A percentile compares a stretch with the other conserved stretches of the same genome.
Conservation (phyloP, 2,329 filamentous ascomycete genomes). For the Aureobasidium namibiae region DNA sequence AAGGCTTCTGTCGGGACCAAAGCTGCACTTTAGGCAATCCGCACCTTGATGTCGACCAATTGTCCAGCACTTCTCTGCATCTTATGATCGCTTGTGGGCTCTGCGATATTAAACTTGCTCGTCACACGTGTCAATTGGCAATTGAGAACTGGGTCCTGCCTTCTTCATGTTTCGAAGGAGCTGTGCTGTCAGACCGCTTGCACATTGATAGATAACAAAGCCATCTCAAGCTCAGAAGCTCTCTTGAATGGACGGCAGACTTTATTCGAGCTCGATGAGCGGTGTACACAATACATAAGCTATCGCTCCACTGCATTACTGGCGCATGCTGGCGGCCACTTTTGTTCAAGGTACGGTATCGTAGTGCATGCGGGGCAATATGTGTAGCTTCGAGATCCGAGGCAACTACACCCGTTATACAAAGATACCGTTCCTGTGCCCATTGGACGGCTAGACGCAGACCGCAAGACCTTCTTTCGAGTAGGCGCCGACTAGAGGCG, state of each 20-base stretch:
- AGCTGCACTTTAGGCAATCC: neutral
- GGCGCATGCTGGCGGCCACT: neutral
- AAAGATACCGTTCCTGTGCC: neutral
- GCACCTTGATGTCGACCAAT: neutral
- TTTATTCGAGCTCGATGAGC: slow-evolving; percentile 7
- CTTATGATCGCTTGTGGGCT: neutral
- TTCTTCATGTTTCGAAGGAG: neutral
- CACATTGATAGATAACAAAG: neutral
- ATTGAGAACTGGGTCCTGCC: too few species aligned
- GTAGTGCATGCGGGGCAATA: neutral
- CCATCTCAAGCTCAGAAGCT: neutral
- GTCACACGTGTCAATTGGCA: neutral
- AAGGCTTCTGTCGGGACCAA: slow-evolving; percentile 2
- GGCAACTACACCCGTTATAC: slow-evolving; percentile 3
- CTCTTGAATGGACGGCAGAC: neutral
- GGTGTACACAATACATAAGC: slow-evolving; percentile 6
- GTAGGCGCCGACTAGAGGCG: neutral
- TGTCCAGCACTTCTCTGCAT: neutral
- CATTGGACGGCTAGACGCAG: slow-evolving; percentile 3
- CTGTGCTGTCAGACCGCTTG: neutral
- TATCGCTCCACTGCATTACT: slow-evolving; percentile 4
- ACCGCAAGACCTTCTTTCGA: neutral
- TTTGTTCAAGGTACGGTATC: neutral
- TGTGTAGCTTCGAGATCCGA: neutral
- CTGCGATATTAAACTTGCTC: neutral